Percentiles rank a stretch among this genome's conserved stretches.
phyloP scores from a whole-genome alignment of 192 early-diverging fungal genomes.

The Umbelopsis sp. region DNA sequence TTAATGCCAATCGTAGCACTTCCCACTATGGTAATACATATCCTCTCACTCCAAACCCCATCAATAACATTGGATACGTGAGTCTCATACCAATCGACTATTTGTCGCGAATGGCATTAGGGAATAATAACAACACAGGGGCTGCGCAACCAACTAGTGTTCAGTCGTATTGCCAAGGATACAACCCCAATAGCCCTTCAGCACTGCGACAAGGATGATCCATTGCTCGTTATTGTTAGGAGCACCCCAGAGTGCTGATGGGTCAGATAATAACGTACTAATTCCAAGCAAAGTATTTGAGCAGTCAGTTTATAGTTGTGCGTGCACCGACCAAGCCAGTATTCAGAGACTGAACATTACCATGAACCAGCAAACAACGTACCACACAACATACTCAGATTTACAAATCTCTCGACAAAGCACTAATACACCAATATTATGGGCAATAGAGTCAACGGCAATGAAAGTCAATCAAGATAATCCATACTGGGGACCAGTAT shows the following conservation, averaged over 20 bases:
- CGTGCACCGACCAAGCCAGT: neutral
- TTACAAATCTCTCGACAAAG: conserved; percentile 2
- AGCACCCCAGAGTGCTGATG: neutral
- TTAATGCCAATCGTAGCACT: neutral
- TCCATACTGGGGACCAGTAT: neutral
- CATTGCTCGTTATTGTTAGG: neutral
- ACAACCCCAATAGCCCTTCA: neutral
- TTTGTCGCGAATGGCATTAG: neutral
- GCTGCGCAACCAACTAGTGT: neutral
- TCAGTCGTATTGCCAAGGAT: neutral
- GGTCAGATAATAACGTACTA: neutral
- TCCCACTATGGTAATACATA: neutral
- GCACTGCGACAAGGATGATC: neutral
- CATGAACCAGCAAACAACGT: neutral
- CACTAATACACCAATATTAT: neutral
- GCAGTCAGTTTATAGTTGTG: neutral
- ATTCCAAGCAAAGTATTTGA: neutral
- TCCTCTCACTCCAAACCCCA: neutral
- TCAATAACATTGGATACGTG: neutral
- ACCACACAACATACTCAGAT: too few relatives aligned
- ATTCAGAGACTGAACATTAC: neutral
- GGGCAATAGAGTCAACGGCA: neutral
- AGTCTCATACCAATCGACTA: neutral
- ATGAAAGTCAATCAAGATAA: neutral
- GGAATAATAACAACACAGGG: neutral